Evolutionary conservation across 176 grass and related monocot genomes (phyloP).

Genomic region (Rhipidocladum racemiflorum): DNA sequence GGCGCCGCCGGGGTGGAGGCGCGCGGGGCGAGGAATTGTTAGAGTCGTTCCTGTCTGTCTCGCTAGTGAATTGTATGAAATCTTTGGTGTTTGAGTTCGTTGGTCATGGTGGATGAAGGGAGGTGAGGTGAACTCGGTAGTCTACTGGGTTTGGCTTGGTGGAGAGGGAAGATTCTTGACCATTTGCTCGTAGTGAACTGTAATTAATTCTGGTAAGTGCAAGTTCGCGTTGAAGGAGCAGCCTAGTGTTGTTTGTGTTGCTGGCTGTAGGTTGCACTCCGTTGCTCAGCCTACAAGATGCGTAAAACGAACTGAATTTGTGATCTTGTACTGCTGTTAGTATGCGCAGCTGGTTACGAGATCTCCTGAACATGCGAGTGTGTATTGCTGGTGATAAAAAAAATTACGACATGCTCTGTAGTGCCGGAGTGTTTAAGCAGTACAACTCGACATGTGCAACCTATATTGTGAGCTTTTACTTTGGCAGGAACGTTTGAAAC

Average conservation of each 20-base stretch:
- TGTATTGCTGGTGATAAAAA: neutral
- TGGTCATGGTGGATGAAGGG: neutral
- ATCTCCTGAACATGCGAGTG: neutral
- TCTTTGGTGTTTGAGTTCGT: neutral
- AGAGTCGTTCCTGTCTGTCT: neutral
- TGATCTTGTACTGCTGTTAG: neutral
- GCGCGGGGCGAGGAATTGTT: neutral
- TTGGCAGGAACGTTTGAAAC: neutral
- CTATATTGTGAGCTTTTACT: neutral
- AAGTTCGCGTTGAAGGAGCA: neutral
- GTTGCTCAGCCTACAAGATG: neutral
- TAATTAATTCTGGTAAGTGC: neutral
- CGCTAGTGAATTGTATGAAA: neutral
- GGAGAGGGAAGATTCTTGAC: neutral
- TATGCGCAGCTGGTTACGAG: neutral
- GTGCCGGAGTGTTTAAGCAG: neutral
- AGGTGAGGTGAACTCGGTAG: neutral
- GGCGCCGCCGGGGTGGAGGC: neutral
- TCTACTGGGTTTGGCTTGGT: neutral
- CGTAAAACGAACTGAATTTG: neutral
- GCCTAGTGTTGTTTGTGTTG: conserved; percentile 8
- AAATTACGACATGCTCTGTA: neutral
- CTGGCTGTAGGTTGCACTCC: neutral
- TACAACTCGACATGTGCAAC: neutral
- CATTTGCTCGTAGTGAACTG: neutral